A percentile compares a stretch with the other conserved stretches of the same genome.
Conservation (phyloP, 1,139 yeast species). For the Kodamaea sp. region DNA sequence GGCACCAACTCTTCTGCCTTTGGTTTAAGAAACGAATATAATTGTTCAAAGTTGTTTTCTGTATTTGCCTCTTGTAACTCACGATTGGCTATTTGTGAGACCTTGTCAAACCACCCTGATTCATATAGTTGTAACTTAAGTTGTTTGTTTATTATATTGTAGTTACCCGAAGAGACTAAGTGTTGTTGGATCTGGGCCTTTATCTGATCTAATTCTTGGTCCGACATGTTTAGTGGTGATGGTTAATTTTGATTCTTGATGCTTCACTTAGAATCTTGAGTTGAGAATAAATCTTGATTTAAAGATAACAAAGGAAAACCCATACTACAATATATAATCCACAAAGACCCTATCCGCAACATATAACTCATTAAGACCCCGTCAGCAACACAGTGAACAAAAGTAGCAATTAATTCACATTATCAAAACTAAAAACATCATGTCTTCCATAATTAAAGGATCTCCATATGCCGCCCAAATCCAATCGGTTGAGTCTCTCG, state of each 20-base stretch:
- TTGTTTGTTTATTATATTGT: slow-evolving; percentile 61
- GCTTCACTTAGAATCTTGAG: no score
- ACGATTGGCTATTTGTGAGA: slow-evolving; percentile 51
- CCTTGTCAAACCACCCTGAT: slow-evolving; percentile 84
- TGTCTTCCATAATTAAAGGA: slow-evolving; percentile 14
- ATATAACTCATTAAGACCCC: background rate
- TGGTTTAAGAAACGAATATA: slow-evolving; percentile 56
- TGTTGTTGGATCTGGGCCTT: slow-evolving; percentile 66
- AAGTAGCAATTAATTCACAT: no score
- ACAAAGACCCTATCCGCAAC: background rate
- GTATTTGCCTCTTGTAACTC: slow-evolving; percentile 27
- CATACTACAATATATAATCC: no score
- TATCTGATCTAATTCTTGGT: slow-evolving; percentile 44
- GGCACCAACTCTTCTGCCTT: slow-evolving; percentile 71
- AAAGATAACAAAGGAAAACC: no score
- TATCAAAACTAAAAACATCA: slow-evolving; percentile 1
- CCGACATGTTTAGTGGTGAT: slow-evolving; percentile 16
- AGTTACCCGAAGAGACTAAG: slow-evolving; percentile 74
- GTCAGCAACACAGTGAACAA: no score
- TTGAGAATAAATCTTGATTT: no score
- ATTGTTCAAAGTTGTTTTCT: slow-evolving; percentile 51
- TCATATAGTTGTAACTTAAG: slow-evolving; percentile 65
- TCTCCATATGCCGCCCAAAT: slow-evolving; percentile 38
- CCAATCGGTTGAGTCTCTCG: slow-evolving; percentile 26
- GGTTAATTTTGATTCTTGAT: background rate